phyloP scores from a whole-genome alignment of 2,329 filamentous ascomycete genomes.

The Aspergillus brunneoviolaceus region DNA sequence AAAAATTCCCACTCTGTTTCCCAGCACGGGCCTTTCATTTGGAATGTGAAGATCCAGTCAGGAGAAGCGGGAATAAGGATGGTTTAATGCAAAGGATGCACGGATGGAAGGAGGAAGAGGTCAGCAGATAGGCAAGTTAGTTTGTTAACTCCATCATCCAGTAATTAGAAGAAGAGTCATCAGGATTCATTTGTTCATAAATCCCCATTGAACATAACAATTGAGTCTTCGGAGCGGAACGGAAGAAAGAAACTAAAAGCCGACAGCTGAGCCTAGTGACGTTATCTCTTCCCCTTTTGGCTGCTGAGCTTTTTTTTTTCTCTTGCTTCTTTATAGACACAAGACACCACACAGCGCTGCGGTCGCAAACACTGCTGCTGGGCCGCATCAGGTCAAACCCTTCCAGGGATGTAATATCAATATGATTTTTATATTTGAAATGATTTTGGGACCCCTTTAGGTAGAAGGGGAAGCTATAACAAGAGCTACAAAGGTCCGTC shows the following conservation, averaged over 20 bases:
- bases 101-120: not conserved
- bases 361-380: not conserved
- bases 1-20: constrained; percentile 3
- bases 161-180: not conserved
- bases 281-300: constrained; percentile 10
- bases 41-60: constrained; percentile 1
- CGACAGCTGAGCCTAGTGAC: constrained; percentile 8
- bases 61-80: not conserved
- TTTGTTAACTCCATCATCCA: not conserved
- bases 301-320: not conserved
- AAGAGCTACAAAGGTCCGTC: constrained; percentile 2
- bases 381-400: not conserved
- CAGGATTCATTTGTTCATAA: not conserved
- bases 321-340: not conserved
- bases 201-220: too few species aligned
- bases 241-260: constrained; percentile 1
- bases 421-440: not conserved
- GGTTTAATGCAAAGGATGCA: not conserved
- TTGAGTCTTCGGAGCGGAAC: constrained; percentile 7
- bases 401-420: not conserved
- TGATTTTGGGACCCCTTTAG: not conserved
- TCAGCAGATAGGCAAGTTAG: not conserved
- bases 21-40: constrained; percentile 7
- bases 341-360: not conserved
- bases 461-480: not conserved